Base-by-base conservation (phyloP, 805 yeast species). In the Wickerhamiella qilinensis region DNA sequence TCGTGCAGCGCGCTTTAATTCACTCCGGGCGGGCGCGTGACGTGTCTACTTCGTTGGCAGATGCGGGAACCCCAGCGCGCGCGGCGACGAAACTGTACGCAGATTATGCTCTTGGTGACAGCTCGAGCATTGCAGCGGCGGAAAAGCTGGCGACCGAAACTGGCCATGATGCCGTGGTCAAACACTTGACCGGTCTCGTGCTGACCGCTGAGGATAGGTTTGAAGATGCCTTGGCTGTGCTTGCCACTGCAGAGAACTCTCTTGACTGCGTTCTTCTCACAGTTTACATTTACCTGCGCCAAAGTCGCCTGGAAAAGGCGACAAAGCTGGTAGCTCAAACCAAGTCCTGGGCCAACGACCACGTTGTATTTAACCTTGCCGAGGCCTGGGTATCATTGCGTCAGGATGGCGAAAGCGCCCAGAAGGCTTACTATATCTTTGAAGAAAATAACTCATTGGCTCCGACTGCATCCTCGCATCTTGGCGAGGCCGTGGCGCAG, bases 401-500 rank as follows among this genome's bases (percentile, higher is more conserved):
- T 60, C 40, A 46, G 43, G 57, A 57, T 25, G 60, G 61, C n/a
- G 52, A 51, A 12, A 43, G 55, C 24, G 61, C 59, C 25, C 65
- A 61, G 42, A 52, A 52, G 37, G 64, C 68, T 3, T 63, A 47
- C 48, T 64, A 64, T 44, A 61, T 64, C 22, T 63, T 55, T 39
- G 96, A 88, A 58, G 98, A 88, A 59, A 64, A 80, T 41, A 47
- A 47, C 34, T 47, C 49, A 21, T 32, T 46, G 33, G 36, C 29
- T 12, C 41, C 47, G 4, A 36, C 53, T 9, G 65, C 84, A 32
- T 75, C 79, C 42, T 68, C 72, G 25, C 67, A 79, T 47, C 51
- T 71, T 27, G 76, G 79, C 30, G 71, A 84, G 51, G 68, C 84
- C 33, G 78, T 75, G 9, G 66, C 85, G 43, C 84, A 86, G 44